Conservation (phyloP, 1,284 basidiomycete genomes). For the Porogramme epimiltina region DNA sequence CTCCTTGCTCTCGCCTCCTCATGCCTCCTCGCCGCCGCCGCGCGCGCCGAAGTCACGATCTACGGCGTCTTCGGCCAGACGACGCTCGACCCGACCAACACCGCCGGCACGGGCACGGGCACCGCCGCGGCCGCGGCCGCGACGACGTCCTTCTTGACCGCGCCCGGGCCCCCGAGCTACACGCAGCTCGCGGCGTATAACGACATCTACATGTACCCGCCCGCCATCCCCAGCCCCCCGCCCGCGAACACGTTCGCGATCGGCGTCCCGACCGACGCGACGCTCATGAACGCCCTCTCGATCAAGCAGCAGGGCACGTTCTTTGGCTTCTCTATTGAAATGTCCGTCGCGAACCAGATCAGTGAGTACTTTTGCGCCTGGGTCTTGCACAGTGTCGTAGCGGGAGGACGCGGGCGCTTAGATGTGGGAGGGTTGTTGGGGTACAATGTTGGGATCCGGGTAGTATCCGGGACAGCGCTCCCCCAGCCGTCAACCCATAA, state of each 20-base stretch:
- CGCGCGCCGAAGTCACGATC: constrained; percentile 15
- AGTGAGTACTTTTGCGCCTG: constrained; percentile 12
- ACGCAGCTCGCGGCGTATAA: constrained; percentile 27
- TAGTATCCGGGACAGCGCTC: no score
- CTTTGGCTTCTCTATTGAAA: constrained; percentile 73
- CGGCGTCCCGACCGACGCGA: constrained; percentile 20
- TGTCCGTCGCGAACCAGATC: constrained; percentile 68
- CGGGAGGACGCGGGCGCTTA: no score
- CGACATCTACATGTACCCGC: constrained; percentile 20
- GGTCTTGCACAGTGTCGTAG: not conserved
- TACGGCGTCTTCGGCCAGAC: constrained; percentile 20
- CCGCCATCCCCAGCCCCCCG: constrained; percentile 22
- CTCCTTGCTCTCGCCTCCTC: constrained; percentile 16
- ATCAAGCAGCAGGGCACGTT: constrained; percentile 63
- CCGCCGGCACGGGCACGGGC: not conserved
- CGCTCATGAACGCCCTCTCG: constrained; percentile 52
- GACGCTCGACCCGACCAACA: constrained; percentile 11
- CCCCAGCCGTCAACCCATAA: no score
- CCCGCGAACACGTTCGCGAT: constrained; percentile 27
- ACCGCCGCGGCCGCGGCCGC: not conserved
- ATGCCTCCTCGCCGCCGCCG: constrained; percentile 11
- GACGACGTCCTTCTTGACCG: constrained; percentile 17
- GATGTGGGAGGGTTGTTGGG: no score
- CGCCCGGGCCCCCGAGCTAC: constrained; percentile 12
- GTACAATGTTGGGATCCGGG: not conserved